Conservation (phyloP, 1,139 yeast species). For the Blastobotrys malaysiensis region DNA sequence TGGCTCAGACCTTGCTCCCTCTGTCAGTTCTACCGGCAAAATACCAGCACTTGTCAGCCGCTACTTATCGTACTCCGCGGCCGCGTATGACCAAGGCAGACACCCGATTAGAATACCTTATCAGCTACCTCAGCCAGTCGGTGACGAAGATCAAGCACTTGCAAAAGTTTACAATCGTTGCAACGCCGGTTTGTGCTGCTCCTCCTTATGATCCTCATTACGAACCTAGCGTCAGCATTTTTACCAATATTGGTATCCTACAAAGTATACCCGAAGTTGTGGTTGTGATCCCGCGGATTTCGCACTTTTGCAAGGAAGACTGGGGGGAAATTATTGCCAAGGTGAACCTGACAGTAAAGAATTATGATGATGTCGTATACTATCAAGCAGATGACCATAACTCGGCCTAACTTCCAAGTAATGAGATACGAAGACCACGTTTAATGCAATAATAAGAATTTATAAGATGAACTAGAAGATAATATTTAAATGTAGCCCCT, state of each 20-base stretch:
- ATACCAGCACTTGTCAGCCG: background rate
- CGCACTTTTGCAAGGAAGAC: background rate
- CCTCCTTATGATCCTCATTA: background rate
- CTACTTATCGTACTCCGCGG: background rate
- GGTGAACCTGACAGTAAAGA: background rate
- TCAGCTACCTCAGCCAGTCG: background rate
- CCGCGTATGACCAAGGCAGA: background rate
- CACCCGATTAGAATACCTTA: background rate
- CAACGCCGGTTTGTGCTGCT: background rate
- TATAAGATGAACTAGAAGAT: background rate
- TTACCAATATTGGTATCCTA: background rate
- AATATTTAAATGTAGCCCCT: background rate
- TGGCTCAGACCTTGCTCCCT: background rate
- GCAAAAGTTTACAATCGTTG: background rate
- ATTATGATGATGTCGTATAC: background rate
- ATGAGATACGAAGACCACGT: background rate
- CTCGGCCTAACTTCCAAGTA: too few relatives aligned
- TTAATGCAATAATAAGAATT: background rate
- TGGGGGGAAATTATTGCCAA: background rate
- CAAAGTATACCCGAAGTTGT: background rate
- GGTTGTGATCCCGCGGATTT: background rate
- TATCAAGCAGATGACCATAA: background rate
- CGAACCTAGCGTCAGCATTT: background rate
- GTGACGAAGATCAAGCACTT: background rate
- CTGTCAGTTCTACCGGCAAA: background rate